phyloP scores from a whole-genome alignment of 1,139 yeast genomes.

The Debaryomyces subglobosus region DNA sequence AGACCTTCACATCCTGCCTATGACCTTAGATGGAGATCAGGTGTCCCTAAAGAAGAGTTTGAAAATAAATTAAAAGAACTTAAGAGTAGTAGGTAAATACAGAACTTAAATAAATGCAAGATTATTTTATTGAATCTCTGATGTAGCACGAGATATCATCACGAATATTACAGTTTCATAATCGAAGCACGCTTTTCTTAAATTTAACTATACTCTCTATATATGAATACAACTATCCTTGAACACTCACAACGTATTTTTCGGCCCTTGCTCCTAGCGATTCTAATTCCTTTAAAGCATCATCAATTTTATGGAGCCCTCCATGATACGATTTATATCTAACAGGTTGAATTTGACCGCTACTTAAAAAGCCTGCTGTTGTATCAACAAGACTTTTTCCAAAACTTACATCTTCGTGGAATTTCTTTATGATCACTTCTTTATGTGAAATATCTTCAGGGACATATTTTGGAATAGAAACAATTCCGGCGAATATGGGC shows the following conservation, averaged over 20 bases:
- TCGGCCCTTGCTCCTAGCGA: slow-evolving; percentile 44
- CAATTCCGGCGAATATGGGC: slow-evolving; percentile 40
- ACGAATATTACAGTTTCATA: neutral
- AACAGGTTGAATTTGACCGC: slow-evolving; percentile 32
- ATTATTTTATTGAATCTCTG: neutral
- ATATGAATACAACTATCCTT: neutral
- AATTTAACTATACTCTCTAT: neutral
- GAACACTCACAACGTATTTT: slow-evolving; percentile 37
- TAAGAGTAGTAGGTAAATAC: neutral
- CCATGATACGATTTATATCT: slow-evolving; percentile 38
- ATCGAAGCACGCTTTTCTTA: too few species aligned
- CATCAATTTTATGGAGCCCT: slow-evolving; percentile 31
- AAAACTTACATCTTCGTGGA: slow-evolving; percentile 45
- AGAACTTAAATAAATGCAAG: neutral
- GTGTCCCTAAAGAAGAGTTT: slow-evolving; percentile 39
- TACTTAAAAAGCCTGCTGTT: slow-evolving; percentile 32
- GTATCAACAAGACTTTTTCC: slow-evolving; percentile 37
- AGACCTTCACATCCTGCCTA: slow-evolving; percentile 40
- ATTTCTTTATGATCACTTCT: slow-evolving; percentile 41
- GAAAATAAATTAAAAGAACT: slow-evolving; percentile 20
- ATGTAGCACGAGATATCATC: neutral
- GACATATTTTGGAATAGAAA: slow-evolving; percentile 33
- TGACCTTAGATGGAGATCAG: slow-evolving; percentile 42
- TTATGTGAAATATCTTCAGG: slow-evolving; percentile 27
- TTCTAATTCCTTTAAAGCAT: slow-evolving; percentile 42